A percentile compares a stretch with the other conserved stretches of the same genome.
Evolutionary conservation across 179 eudicot species (phyloP).

Genomic region (Spinacia oleracea): DNA sequence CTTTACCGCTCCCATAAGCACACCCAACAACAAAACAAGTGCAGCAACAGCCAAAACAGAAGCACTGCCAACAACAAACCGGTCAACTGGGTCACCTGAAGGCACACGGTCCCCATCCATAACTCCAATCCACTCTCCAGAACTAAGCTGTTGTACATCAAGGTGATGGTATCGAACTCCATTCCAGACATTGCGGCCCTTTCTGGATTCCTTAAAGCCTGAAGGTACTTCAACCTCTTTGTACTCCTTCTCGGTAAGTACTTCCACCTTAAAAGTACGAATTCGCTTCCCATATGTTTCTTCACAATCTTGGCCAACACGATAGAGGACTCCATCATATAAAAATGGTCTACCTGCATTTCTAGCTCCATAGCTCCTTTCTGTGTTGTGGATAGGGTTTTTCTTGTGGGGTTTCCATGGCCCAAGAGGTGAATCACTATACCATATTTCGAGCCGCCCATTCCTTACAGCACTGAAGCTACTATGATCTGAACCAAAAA

Average conservation of each 20-base stretch:
- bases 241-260: conserved; percentile 57
- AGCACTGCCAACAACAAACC: conserved; percentile 58
- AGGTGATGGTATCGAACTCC: conserved; percentile 87
- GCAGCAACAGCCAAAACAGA: conserved; percentile 46
- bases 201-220: conserved; percentile 57
- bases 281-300: conserved; percentile 72
- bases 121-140: conserved; percentile 82
- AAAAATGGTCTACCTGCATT: conserved; percentile 92
- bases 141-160: conserved; percentile 66
- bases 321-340: conserved; percentile 64
- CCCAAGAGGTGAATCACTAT: conserved; percentile 82
- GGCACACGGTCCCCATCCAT: conserved; percentile 89
- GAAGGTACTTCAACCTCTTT: conserved; percentile 73
- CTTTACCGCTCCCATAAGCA: conserved; percentile 70
- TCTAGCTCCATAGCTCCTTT: conserved; percentile 67
- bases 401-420: conserved; percentile 89
- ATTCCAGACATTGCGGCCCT: conserved; percentile 85
- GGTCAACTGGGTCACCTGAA: conserved; percentile 62
- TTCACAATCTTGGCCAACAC: conserved; percentile 86
- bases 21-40: conserved; percentile 64
- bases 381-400: conserved; percentile 66
- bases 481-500: conserved; percentile 87
- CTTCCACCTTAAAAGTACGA: conserved; percentile 64
- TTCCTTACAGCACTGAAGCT: conserved; percentile 64
- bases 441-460: conserved; percentile 91